Percentiles rank a stretch among this genome's conserved stretches.
Evolutionary conservation across 164 flowering plant genomes (phyloP).

Genomic region (Piper betle): DNA sequence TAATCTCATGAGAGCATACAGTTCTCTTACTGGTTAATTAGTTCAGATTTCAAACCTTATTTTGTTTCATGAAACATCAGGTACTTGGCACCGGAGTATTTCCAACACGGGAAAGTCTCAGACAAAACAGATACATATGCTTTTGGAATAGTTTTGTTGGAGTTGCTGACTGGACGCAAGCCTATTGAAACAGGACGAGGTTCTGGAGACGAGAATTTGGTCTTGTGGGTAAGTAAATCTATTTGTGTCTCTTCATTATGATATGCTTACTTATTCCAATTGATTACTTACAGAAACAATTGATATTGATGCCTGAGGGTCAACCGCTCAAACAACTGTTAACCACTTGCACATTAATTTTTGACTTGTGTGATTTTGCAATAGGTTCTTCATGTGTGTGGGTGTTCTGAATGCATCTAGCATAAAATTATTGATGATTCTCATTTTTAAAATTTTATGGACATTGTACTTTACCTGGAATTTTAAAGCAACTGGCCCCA

Average conservation of each 20-base stretch:
- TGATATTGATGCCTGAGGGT: not conserved
- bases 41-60: not conserved
- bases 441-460: not conserved
- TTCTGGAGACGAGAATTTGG: constrained; percentile 74
- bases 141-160: constrained; percentile 77
- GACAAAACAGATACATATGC: constrained; percentile 93
- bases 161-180: constrained; percentile 73
- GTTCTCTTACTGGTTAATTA: not conserved
- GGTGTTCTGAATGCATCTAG: not conserved
- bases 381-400: not conserved
- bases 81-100: constrained; percentile 93
- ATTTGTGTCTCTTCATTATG: not conserved
- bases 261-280: not conserved
- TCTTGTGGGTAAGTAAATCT: constrained; percentile 59
- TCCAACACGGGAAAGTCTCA: constrained; percentile 92
- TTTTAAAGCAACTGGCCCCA: too few relatives aligned
- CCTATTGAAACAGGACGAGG: constrained; percentile 71
- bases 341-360: not conserved
- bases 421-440: too few relatives aligned
- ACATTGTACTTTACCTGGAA: not conserved
- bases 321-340: not conserved
- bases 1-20: not conserved
- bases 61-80: constrained; percentile 18
- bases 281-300: not conserved
- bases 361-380: not conserved